Base-by-base conservation (phyloP, 108 stramenopile genomes). In the Conticribra guillardii region DNA sequence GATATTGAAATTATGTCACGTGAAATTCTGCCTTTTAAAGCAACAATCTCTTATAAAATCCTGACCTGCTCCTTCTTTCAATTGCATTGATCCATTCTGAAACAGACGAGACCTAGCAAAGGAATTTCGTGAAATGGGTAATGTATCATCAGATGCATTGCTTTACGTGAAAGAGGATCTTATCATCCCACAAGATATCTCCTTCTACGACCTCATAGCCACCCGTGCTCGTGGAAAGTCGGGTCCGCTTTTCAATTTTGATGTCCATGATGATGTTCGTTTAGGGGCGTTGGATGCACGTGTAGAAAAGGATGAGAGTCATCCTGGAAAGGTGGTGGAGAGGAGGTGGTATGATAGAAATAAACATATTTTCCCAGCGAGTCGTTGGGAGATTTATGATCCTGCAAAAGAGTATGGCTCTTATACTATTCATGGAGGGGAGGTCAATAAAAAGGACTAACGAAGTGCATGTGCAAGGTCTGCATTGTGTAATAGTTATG, bases 101-200 rank as follows among this genome's bases (percentile, higher is more conserved):
- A 21, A 5, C 16, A 48, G 54, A 55, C 54, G 74, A 23, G 88
- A 94, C 64, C 63, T 97, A 55, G 69, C 78, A 5, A 69, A 76
- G 54, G 96, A 97, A 41, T 98, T 98, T 64, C 64, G 81, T 14
- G 95, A 97, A 58, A 78, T 99, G 80, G 56, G 73, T 0, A 83
- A 85, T 51, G 80, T 85, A 0, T 81, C 87, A 11, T 46, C 88
- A 17, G 99, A 98, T 65, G 94, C 86, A 5, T 73, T 99, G 1
- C 59, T 99, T 22, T 99, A 97, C 80, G 95, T 99, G 76, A 99
- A 99, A 85, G 99, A 99, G 73, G 99, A 99, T 84, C 82, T 99
- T 26, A 98, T 99, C 18, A 82, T 99, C 26, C 98, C 99, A 1
- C 93, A 96, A 48, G 89, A 97, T 67, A 78, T 92, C 11, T 92